phyloP scores from a whole-genome alignment of 176 grass and related monocot genomes.

The Triticum monococcum region DNA sequence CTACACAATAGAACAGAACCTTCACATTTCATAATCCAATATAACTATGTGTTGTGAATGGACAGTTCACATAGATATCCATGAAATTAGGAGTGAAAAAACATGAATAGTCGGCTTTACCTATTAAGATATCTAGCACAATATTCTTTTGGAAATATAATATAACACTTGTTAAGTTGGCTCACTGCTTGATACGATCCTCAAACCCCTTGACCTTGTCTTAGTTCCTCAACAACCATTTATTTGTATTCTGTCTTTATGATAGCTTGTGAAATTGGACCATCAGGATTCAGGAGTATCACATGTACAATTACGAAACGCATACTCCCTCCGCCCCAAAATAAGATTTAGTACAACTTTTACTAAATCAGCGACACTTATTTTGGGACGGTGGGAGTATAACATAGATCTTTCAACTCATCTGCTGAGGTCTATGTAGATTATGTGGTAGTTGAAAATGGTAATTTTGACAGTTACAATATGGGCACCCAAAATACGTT shows the following conservation, averaged over 20 bases:
- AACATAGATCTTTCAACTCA: not conserved
- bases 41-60: not conserved
- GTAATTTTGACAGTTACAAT: not conserved
- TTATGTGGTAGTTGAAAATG: conserved; percentile 14
- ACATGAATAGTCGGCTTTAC: not conserved
- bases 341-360: too few species aligned
- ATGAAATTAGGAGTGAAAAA: conserved; percentile 2
- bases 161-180: conserved; percentile 9
- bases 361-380: too few species aligned
- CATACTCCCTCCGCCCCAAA: not conserved
- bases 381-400: not conserved
- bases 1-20: conserved; percentile 10
- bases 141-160: not conserved
- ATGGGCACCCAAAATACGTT: not conserved
- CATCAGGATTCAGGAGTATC: not conserved
- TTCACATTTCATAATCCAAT: conserved; percentile 18
- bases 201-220: not conserved
- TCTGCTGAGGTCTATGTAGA: not conserved
- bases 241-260: not conserved
- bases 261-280: conserved; percentile 23
- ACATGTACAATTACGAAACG: not conserved
- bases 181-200: not conserved
- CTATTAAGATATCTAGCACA: conserved; percentile 14
- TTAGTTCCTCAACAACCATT: not conserved
- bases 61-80: not conserved